Evolutionary conservation across 2,329 filamentous ascomycete species (phyloP).

Genomic region (Rutstroemia sp.): DNA sequence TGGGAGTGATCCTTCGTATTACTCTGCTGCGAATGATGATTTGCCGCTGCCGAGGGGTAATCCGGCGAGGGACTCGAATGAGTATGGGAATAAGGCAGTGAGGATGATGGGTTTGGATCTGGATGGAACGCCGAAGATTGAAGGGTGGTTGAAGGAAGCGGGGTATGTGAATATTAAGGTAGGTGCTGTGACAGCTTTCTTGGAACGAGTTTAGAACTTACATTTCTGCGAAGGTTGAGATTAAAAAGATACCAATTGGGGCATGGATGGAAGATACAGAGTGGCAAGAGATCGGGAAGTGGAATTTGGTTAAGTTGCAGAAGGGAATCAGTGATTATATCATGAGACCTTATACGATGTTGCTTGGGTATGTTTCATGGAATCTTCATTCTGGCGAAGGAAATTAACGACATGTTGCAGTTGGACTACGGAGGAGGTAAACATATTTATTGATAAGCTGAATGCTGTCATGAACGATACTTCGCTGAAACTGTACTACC

Average conservation of each 20-base stretch:
- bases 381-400: neutral
- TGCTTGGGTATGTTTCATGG: neutral
- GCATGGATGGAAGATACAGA: conserved; percentile 38
- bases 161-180: conserved; percentile 37
- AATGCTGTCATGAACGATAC: neutral
- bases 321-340: conserved; percentile 11
- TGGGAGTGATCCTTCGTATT: neutral
- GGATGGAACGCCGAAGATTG: conserved; percentile 14
- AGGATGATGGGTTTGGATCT: neutral
- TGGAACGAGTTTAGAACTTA: conserved; percentile 5
- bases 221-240: neutral
- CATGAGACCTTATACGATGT: neutral
- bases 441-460: neutral
- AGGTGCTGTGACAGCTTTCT: conserved; percentile 32
- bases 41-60: neutral
- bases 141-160: conserved; percentile 29
- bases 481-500: neutral
- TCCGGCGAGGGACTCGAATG: neutral
- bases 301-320: conserved; percentile 13
- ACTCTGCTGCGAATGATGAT: neutral
- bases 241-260: conserved; percentile 27
- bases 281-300: conserved; percentile 12
- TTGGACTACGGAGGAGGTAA: neutral
- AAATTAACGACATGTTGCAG: neutral
- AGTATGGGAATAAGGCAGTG: neutral